phyloP scores from a whole-genome alignment of 768 basidiomycete genomes.

The Hygrocybe coccinea region DNA sequence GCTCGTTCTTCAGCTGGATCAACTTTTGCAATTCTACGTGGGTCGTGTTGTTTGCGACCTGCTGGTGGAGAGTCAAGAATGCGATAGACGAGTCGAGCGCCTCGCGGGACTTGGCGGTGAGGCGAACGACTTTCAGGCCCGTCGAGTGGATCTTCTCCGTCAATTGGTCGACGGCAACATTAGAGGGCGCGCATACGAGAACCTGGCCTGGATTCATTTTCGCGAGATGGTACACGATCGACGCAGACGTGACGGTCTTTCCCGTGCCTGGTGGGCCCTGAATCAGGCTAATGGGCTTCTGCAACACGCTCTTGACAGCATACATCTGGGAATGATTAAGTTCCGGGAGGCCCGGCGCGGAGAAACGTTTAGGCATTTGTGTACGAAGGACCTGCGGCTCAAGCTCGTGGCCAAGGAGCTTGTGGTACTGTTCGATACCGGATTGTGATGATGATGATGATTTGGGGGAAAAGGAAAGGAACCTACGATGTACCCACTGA shows the following conservation, averaged over 20 bases:
- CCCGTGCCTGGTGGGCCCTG: constrained; percentile 99
- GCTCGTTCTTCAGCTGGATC: constrained; percentile 95
- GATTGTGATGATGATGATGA: constrained; percentile 5
- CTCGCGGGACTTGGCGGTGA: constrained; percentile 97
- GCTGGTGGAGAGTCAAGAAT: constrained; percentile 93
- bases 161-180: constrained; percentile 98
- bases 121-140: constrained; percentile 95
- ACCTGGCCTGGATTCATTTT: constrained; percentile 99
- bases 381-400: constrained; percentile 88
- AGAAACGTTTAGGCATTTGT: constrained; percentile 96
- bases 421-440: constrained; percentile 72
- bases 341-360: constrained; percentile 94
- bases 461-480: constrained; percentile 2
- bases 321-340: constrained; percentile 99
- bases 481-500: constrained; percentile 94
- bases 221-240: constrained; percentile 95
- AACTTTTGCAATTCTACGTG: constrained; percentile 97
- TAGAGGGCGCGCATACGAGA: constrained; percentile 96
- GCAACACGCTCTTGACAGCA: constrained; percentile 97
- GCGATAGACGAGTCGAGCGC: constrained; percentile 93
- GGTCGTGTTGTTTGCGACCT: constrained; percentile 94
- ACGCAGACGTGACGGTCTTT: constrained; percentile 98
- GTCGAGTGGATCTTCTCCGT: constrained; percentile 99
- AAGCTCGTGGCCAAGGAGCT: constrained; percentile 94
- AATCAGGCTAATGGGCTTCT: constrained; percentile 95